A percentile compares a stretch with the other conserved stretches of the same genome.
These are phyloP conservation scores for Sporothrix phasma DNA, from an alignment of 2,329 filamentous ascomycete genomes.

Conservation along the genomic window DNA sequence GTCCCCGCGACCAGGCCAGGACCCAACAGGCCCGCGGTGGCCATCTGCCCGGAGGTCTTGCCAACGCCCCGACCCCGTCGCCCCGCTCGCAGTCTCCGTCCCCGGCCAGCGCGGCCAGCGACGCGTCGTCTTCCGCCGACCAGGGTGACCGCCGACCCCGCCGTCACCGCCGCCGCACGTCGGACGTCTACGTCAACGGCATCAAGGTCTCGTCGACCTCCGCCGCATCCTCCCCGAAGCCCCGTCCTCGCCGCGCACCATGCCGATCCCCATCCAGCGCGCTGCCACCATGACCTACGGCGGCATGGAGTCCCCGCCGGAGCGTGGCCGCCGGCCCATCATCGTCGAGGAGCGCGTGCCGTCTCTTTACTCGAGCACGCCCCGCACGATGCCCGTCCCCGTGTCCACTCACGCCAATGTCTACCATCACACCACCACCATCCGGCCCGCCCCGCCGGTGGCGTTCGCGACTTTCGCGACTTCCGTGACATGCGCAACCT, in stretches of 20 bases:
- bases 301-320: constrained; percentile 17
- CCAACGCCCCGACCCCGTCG: neutral
- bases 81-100: constrained; percentile 7
- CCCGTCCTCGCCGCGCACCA: constrained; percentile 13
- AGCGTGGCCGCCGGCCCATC: constrained; percentile 20
- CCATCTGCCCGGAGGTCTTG: constrained; percentile 1
- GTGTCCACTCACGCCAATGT: constrained; percentile 15
- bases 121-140: neutral
- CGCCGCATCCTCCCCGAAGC: constrained; percentile 13
- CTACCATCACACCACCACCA: constrained; percentile 14
- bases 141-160: constrained; percentile 1
- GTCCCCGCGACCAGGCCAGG: constrained; percentile 14
- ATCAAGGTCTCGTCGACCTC: constrained; percentile 13
- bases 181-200: constrained; percentile 23
- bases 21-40: neutral
- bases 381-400: neutral
- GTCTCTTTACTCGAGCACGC: neutral
- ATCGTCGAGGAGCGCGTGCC: constrained; percentile 20
- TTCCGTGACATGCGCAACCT: neutral
- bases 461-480: neutral
- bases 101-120: constrained; percentile 7
- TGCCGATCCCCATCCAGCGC: constrained; percentile 22
- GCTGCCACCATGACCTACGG: constrained; percentile 22
- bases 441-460: neutral
- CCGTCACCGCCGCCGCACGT: constrained; percentile 18